Conservation (phyloP, 148 eudicot species). For the Cornus kousa region DNA sequence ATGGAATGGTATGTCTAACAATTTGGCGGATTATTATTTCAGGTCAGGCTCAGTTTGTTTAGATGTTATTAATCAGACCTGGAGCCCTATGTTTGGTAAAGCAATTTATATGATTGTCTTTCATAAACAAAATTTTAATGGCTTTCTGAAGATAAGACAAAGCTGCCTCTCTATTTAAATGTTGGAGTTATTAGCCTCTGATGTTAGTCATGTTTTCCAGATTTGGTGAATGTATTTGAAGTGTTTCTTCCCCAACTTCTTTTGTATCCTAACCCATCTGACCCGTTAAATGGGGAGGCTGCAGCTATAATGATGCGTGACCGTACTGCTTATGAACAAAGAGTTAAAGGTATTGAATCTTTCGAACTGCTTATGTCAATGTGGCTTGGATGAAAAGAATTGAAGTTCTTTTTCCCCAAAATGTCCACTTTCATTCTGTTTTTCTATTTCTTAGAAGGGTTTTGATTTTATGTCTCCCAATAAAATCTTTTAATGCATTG, state of each 20-base stretch:
- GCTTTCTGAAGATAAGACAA: background rate
- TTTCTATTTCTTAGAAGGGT: background rate
- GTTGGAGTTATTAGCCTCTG: constrained; percentile 4
- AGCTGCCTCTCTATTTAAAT: background rate
- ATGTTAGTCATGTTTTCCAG: constrained; percentile 33
- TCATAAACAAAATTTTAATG: background rate
- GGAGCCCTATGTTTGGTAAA: constrained; percentile 97
- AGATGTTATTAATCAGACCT: constrained; percentile 86
- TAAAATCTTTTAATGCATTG: too few species aligned
- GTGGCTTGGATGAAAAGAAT: background rate
- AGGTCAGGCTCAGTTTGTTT: constrained; percentile 90
- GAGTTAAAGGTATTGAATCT: constrained; percentile 65
- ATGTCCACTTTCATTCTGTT: background rate
- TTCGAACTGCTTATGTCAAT: background rate
- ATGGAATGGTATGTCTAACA: background rate
- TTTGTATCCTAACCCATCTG: constrained; percentile 83
- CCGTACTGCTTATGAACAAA: constrained; percentile 60
- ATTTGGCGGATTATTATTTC: constrained; percentile 12
- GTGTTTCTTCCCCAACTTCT: constrained; percentile 92
- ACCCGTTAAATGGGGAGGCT: constrained; percentile 92
- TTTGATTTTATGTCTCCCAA: too few species aligned
- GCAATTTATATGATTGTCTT: background rate
- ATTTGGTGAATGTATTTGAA: constrained; percentile 86
- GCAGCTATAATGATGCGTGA: constrained; percentile 91
- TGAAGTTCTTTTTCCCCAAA: background rate